Base-by-base conservation (phyloP, 108 stramenopile species). In the Discostella stelligeroides region DNA sequence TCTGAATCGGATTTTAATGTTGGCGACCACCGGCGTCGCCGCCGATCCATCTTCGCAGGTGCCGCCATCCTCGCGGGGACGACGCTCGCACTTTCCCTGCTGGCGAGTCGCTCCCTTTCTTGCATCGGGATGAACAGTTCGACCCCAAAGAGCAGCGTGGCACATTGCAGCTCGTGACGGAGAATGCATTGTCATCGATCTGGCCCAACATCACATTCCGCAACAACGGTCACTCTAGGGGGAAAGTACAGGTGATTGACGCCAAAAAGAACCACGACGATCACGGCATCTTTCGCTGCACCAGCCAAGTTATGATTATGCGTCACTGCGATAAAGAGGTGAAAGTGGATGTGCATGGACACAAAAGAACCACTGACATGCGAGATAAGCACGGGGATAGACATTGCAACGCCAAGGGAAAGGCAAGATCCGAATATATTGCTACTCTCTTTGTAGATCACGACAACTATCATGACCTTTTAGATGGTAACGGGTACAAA, bases 271-370 rank as follows among this genome's bases (percentile, higher is more conserved):
- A n/a, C n/a, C n/a, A n/a, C n/a, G n/a, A n/a, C n/a, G 55, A 50
- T 23, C 21, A 46, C 45, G 21, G 47, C 21, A 13, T 61, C 0
- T 58, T 42, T 29, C 57, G 63, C 6, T 78, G 76, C 49, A 70
- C 64, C 29, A 70, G 69, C 39, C 63, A 70, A 63, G 25, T 78
- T 2, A 70, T 78, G 64, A 70, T 78, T 0, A 78, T 70, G 76
- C 18, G 76, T 29, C 76, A 78, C 29, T 78, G 76, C 49, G 76
- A 78, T 15, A 78, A 78, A 41, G 69, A 66, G 14, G 64, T 66
- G 2, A 17, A 66, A 49, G 27, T 54, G 9, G 53, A 12, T 37
- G 55, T 46, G 24, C 34, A 43, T 29, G 76, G 68, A 8, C 34
- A 59, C 12, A 13, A 56, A 13, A 6, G 27, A 1, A 51, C 21